Evolutionary conservation across 2,329 filamentous ascomycete genomes (phyloP).

Genomic region (Cytospora leucostoma): DNA sequence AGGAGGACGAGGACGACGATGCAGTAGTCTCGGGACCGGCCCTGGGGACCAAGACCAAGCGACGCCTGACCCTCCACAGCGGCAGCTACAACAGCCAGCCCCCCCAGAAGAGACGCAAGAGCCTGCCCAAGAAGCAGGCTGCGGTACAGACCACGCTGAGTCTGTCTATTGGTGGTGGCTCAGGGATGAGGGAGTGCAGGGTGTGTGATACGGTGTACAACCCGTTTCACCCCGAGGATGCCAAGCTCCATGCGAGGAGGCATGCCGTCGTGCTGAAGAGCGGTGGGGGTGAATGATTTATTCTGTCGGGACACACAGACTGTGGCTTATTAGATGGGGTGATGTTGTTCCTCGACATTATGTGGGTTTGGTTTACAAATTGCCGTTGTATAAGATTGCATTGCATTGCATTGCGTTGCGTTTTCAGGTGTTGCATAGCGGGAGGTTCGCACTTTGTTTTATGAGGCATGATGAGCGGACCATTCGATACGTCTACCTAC

Average conservation of each 20-base stretch:
- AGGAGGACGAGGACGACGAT: not conserved
- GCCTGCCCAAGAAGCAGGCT: constrained; percentile 30
- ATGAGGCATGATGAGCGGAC: too few relatives aligned
- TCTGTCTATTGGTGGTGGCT: constrained; percentile 38
- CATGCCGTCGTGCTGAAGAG: constrained; percentile 36
- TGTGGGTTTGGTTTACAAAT: too few relatives aligned
- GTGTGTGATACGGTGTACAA: constrained; percentile 49
- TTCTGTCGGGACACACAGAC: not conserved
- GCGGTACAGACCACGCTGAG: constrained; percentile 46
- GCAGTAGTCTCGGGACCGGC: not conserved
- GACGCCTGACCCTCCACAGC: constrained; percentile 24
- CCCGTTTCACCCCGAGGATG: constrained; percentile 46
- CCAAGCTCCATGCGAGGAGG: constrained; percentile 42
- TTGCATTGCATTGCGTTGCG: too few relatives aligned
- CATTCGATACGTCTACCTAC: too few relatives aligned
- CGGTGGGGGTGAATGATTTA: not conserved
- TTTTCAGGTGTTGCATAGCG: too few relatives aligned
- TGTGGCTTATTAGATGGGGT: not conserved
- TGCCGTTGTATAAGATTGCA: too few relatives aligned
- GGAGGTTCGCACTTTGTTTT: too few relatives aligned
- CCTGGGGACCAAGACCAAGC: constrained; percentile 17
- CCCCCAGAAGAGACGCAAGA: constrained; percentile 25
- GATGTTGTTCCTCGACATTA: not conserved
- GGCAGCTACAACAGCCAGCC: constrained; percentile 16
- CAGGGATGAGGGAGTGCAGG: constrained; percentile 43